Percentiles rank a stretch among this genome's conserved stretches.
phyloP scores from a whole-genome alignment of 257 asterid species.

The Nicotiana undulata region DNA sequence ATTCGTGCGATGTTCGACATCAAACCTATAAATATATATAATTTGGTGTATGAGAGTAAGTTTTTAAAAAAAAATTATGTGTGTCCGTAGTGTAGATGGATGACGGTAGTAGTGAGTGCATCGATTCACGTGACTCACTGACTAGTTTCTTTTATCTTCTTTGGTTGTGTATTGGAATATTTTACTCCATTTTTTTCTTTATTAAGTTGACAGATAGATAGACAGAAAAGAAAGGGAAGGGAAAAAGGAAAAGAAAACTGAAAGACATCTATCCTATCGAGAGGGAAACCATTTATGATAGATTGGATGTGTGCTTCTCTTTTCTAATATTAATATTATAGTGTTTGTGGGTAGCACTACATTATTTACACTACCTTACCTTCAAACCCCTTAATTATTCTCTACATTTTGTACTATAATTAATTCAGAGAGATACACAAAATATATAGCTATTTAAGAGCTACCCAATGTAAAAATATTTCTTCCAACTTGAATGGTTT shows the following conservation, averaged over 20 bases:
- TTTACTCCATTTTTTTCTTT: background rate
- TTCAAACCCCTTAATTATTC: too few relatives aligned
- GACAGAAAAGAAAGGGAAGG: constrained; percentile 12
- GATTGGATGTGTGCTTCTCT: constrained; percentile 17
- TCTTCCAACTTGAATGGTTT: too few relatives aligned
- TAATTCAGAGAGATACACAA: too few relatives aligned
- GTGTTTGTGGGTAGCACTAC: constrained; percentile 24
- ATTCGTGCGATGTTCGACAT: too few relatives aligned
- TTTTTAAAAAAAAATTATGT: too few relatives aligned
- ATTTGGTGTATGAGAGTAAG: too few relatives aligned
- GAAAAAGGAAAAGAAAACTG: constrained; percentile 14
- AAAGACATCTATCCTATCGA: constrained; percentile 33
- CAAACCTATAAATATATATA: too few relatives aligned
- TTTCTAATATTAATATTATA: constrained; percentile 11
- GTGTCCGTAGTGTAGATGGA: background rate
- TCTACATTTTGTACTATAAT: too few relatives aligned
- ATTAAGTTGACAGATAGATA: background rate
- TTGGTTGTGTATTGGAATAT: constrained; percentile 4
- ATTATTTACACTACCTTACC: background rate
- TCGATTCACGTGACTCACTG: constrained; percentile 30
- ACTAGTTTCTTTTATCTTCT: background rate
- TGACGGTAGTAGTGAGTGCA: constrained; percentile 22
- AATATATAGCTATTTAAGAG: too few relatives aligned
- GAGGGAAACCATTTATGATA: constrained; percentile 15
- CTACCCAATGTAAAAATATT: too few relatives aligned